These are phyloP conservation scores for Aspergillus fumigatus DNA, from an alignment of 2,329 filamentous ascomycete species.

Conservation along the genomic window DNA sequence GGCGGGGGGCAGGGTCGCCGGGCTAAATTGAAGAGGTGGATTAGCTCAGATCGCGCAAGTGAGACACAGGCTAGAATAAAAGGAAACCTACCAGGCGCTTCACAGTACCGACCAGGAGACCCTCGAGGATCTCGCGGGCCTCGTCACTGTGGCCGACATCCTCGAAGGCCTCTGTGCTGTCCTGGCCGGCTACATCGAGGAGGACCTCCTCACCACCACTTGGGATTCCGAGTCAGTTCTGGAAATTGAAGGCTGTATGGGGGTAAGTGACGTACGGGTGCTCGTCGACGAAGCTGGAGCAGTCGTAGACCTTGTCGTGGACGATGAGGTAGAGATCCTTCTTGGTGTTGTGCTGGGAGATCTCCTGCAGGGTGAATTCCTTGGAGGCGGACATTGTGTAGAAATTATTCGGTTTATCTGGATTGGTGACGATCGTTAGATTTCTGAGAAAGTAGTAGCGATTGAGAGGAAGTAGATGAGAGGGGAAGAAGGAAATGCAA, in stretches of 20 bases:
- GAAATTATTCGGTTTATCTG: constrained; percentile 2
- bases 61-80: background rate
- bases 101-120: constrained; percentile 67
- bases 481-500: background rate
- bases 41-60: constrained; percentile 2
- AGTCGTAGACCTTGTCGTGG: constrained; percentile 95
- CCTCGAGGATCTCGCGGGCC: constrained; percentile 86
- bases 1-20: constrained; percentile 72
- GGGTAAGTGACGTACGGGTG: constrained; percentile 65
- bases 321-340: constrained; percentile 87
- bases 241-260: background rate
- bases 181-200: constrained; percentile 91
- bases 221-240: constrained; percentile 10
- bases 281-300: constrained; percentile 87
- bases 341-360: constrained; percentile 83
- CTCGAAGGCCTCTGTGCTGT: constrained; percentile 96
- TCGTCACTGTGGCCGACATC: constrained; percentile 99
- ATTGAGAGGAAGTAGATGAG: background rate
- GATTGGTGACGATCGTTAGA: background rate
- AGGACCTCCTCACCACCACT: constrained; percentile 98
- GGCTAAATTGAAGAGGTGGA: constrained; percentile 39
- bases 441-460: background rate
- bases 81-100: constrained; percentile 68
- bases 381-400: constrained; percentile 52
- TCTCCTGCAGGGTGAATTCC: constrained; percentile 71